Evolutionary conservation across 106 monocot species (phyloP).

Genomic region (Amphibolis antarctica): DNA sequence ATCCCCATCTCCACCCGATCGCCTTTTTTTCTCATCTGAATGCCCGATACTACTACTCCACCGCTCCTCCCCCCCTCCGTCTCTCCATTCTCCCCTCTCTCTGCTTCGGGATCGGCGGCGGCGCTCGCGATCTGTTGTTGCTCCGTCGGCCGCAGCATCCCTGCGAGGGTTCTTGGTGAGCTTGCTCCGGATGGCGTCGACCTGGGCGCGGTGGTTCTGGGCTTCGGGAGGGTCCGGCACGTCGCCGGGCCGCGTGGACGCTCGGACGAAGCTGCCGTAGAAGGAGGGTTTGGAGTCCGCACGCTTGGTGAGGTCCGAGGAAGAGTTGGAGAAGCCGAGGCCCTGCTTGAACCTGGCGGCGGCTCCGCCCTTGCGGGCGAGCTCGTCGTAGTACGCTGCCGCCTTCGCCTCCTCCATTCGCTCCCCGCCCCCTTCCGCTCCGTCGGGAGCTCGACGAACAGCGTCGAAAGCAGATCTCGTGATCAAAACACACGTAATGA

Average conservation of each 20-base stretch:
- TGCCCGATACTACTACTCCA: background rate
- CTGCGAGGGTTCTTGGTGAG: conserved; percentile 19
- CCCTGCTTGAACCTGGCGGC: conserved; percentile 73
- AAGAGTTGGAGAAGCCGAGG: conserved; percentile 62
- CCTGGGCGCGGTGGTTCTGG: conserved; percentile 6
- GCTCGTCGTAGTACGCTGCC: conserved; percentile 89
- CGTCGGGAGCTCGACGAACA: too few species aligned
- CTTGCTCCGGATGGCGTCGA: conserved; percentile 43
- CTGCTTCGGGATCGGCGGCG: background rate
- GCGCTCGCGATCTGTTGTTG: too few species aligned
- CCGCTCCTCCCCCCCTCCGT: background rate
- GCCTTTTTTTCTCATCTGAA: background rate
- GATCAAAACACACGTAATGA: too few species aligned
- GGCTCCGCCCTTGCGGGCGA: conserved; percentile 62
- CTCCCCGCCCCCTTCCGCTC: too few species aligned
- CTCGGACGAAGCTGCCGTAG: conserved; percentile 50
- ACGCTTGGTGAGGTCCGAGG: conserved; percentile 11
- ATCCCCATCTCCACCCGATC: background rate
- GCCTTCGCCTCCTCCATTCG: conserved; percentile 70
- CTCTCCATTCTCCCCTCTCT: background rate
- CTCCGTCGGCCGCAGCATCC: too few species aligned
- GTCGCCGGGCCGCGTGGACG: conserved; percentile 25
- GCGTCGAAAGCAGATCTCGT: too few species aligned
- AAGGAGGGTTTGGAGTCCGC: conserved; percentile 12
- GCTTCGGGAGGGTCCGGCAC: background rate